phyloP scores from a whole-genome alignment of 1,284 basidiomycete genomes.

The Schizophyllum amplum region DNA sequence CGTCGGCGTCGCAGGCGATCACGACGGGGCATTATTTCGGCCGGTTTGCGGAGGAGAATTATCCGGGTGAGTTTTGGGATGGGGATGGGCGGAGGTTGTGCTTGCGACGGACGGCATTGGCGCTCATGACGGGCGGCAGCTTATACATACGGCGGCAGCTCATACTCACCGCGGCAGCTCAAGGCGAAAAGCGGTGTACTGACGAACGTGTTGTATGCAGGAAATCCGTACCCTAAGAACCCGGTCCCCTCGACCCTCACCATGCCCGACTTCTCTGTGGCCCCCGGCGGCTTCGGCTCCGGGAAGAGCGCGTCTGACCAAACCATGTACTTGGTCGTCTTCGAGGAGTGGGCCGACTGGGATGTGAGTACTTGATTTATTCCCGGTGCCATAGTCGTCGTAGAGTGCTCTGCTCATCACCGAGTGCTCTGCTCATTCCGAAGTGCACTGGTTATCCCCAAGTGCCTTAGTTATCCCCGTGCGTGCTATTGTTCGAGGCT shows the following conservation, averaged over 20 bases:
- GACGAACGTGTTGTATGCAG: constrained; percentile 1
- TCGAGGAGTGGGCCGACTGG: constrained; percentile 12
- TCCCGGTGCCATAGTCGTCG: too few relatives aligned
- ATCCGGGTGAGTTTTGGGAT: constrained; percentile 28
- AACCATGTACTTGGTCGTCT: constrained; percentile 12
- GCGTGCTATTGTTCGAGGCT: background rate
- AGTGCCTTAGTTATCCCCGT: too few relatives aligned
- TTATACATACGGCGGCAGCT: background rate
- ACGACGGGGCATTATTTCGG: constrained; percentile 30
- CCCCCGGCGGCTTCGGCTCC: constrained; percentile 10
- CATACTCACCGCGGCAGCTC: too few relatives aligned
- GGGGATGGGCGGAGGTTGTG: too few relatives aligned
- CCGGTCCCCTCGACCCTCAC: constrained; percentile 8
- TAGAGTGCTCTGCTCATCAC: too few relatives aligned
- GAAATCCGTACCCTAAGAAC: constrained; percentile 8
- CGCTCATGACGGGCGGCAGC: too few relatives aligned
- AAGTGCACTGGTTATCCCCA: too few relatives aligned
- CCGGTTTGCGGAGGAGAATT: constrained; percentile 31
- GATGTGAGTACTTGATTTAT: background rate
- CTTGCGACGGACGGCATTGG: too few relatives aligned
- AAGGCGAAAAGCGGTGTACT: too few relatives aligned
- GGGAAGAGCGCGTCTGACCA: constrained; percentile 8
- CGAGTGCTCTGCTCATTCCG: too few relatives aligned
- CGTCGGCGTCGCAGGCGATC: background rate
- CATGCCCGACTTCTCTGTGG: constrained; percentile 14